Evolutionary conservation across 805 yeast genomes (phyloP), one percentile per base, ranked within the genome.

Genomic region (Yarrowia hollandica): DNA sequence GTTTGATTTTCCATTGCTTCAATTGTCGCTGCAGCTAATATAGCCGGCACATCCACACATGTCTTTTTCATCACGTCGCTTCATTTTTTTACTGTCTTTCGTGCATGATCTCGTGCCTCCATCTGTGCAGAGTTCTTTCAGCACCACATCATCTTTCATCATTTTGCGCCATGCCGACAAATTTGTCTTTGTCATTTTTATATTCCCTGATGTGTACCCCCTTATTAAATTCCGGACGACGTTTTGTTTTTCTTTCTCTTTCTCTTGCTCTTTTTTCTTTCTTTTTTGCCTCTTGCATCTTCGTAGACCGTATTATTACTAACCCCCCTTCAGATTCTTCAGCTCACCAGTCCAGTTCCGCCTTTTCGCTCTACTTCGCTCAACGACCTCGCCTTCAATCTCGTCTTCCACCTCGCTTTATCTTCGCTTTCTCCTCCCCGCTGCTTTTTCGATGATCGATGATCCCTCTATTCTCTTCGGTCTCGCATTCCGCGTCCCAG

Each of bases 41-140:
- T 16, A 41, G 48, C 48, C 48, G 48, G 48, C 48, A 41, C n/a
- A n/a, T n/a, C n/a, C n/a, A n/a, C 48, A 41, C 11, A 6, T 37
- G 2, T 10, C 8, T 14, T n/a, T 15, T 11, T 8, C 41, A 35
- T 19, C 41, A 2, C 19, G 44, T 38, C 44, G 6, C 16, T 37
- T 6, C 5, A 8, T 10, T 9, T 39, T n/a, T 23, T 22, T 22
- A 11, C 15, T 18, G 4, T 35, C n/a, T 19, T 10, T 38, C 30
- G n/a, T n/a, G n/a, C n/a, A n/a, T n/a, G n/a, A 26, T 10, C 44
- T 39, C n/a, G 44, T 30, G 30, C 44, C n/a, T 39, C 30, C 44
- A 39, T 39, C 30, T 23, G 28, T 15, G 44, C 28, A 15, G 19
- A 22, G 30, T 9, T 15, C 26, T 8, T 21, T 18, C 11, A 1